A percentile compares a stretch with the other conserved stretches of the same genome.
These are phyloP conservation scores for Colletotrichum horii DNA, from an alignment of 2,329 filamentous ascomycete species.

Conservation along the genomic window DNA sequence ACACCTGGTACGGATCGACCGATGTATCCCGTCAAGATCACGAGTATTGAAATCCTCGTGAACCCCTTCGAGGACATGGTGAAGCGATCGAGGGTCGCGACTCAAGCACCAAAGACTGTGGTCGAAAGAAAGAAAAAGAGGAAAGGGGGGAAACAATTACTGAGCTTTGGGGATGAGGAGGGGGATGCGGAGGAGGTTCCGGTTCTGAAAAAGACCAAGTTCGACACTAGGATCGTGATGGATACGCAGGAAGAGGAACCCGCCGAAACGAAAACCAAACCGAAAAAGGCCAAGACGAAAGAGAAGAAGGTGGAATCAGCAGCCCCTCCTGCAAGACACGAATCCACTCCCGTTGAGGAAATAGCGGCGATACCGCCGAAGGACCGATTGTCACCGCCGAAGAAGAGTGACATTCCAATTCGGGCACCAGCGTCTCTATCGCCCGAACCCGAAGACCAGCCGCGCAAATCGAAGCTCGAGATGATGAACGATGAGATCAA, in stretches of 20 bases:
- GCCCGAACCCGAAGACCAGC: constrained; percentile 37
- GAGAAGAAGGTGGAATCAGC: constrained; percentile 23
- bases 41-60: constrained; percentile 74
- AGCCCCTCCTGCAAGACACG: neutral
- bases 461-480: constrained; percentile 62
- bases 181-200: constrained; percentile 62
- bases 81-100: constrained; percentile 65
- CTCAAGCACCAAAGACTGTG: constrained; percentile 49
- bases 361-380: constrained; percentile 29
- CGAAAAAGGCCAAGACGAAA: constrained; percentile 34
- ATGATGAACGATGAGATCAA: constrained; percentile 81
- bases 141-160: constrained; percentile 75
- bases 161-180: constrained; percentile 80
- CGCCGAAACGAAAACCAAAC: constrained; percentile 31
- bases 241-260: constrained; percentile 52
- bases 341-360: constrained; percentile 8
- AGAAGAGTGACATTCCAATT: neutral
- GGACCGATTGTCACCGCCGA: constrained; percentile 1
- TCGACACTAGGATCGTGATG: constrained; percentile 76
- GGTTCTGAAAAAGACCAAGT: constrained; percentile 77
- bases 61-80: constrained; percentile 86
- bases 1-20: constrained; percentile 81
- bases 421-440: constrained; percentile 30
- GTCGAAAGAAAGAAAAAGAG: constrained; percentile 68
- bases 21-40: constrained; percentile 83